Conservation (phyloP, 2,329 filamentous ascomycete species). For the Pestalotiopsis sp. region DNA sequence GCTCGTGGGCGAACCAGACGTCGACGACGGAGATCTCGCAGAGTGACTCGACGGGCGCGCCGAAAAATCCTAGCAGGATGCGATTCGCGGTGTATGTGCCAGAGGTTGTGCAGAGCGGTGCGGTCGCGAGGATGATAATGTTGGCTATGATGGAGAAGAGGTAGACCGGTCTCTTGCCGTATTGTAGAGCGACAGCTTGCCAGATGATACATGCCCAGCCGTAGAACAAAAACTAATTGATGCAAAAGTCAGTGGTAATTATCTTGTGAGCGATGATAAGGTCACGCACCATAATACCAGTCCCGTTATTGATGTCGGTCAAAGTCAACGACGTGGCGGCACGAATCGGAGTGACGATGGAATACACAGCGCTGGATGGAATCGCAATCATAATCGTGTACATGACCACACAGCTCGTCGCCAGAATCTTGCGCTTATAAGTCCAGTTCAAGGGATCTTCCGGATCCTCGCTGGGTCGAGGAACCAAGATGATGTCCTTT, state of each 20-base stretch:
- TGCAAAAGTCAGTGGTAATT: conserved; percentile 30
- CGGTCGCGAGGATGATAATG: conserved; percentile 37
- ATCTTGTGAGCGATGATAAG: neutral
- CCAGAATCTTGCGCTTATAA: conserved; percentile 30
- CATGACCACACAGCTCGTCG: conserved; percentile 29
- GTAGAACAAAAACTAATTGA: conserved; percentile 39
- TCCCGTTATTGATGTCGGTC: conserved; percentile 40
- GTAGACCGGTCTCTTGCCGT: conserved; percentile 45
- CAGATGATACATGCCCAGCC: conserved; percentile 50
- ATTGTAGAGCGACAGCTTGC: conserved; percentile 50
- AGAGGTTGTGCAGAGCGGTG: conserved; percentile 39
- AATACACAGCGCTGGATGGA: conserved; percentile 40
- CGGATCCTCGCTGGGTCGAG: conserved; percentile 50
- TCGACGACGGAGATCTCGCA: conserved; percentile 49
- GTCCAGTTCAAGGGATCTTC: conserved; percentile 58
- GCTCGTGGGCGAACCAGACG: conserved; percentile 43
- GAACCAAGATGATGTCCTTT: conserved; percentile 52
- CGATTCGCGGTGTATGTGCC: conserved; percentile 49
- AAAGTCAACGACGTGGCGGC: conserved; percentile 35
- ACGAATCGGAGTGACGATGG: conserved; percentile 39
- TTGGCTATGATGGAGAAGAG: conserved; percentile 38
- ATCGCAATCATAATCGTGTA: conserved; percentile 18
- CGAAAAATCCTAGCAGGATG: conserved; percentile 46
- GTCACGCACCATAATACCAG: conserved; percentile 36
- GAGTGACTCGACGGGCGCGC: conserved; percentile 48